Evolutionary conservation across 1,284 basidiomycete species (phyloP), one percentile per base, ranked within the genome.

Genomic region (Tylopilus sp.): DNA sequence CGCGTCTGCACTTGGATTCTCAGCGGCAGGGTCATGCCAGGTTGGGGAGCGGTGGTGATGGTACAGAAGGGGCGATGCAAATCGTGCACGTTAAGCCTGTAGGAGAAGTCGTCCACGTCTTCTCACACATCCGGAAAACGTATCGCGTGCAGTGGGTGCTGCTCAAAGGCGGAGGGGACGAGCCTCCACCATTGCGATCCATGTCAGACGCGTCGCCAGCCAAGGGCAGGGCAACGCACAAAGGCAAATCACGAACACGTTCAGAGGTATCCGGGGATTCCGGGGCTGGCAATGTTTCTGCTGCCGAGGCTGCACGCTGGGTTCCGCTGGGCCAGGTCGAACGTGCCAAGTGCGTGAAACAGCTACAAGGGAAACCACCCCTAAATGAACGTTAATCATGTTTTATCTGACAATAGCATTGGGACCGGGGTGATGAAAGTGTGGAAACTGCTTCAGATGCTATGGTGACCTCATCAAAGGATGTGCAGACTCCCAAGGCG

Each of bases 121-220:
- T 97, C 70, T 91, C 88, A 2, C 94, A 98, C 66, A 89, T 97
- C 63, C 82, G 78, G 59, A 92, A 96, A 73, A 92, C 88, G 9
- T 97, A 96, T 70, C 82, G 89, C 57, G 77, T 87, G 31, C 78
- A 85, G 53, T 86, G 84, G 84, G 78, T 86, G 35, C 53, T 85
- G 25, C 57, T 89, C 36, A 73, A 78, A 56, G 83, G 84, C 21
- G 80, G 73, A 9, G 58, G 59, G 13, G 44, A 55, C 9, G 57
- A 59, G 9, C 73, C 71, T 40, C 79, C 79, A 25, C 48, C 53
- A 23, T 47, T 70, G 43, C 46, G 46, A 34, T 39, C 19, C 11
- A 41, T 36, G 15, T 18, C 51, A 1, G 11, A 19, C 16, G 19
- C 18, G 34, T 31, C 30, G 18, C 28, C 28, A 37, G 39, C 41